A percentile compares a stretch with the other conserved stretches of the same genome.
Conservation (phyloP, 352 stramenopile genomes). For the Blastocystis sp. region DNA sequence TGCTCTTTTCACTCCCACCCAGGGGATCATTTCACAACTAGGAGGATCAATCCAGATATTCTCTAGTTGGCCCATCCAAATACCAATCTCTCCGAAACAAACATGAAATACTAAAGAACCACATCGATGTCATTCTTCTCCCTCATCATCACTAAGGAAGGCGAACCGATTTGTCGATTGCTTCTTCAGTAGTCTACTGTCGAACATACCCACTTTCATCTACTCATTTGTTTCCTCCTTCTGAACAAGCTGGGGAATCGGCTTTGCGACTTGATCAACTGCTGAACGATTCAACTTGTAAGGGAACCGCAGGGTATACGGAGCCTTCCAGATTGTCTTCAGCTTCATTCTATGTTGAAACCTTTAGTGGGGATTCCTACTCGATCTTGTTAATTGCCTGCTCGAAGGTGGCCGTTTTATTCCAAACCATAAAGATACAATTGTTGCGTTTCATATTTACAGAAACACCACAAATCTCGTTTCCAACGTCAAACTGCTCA, state of each 20-base stretch:
- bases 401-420: conserved; percentile 18
- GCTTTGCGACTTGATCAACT: background rate
- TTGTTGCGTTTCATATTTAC: background rate
- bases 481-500: conserved; percentile 33
- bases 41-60: background rate
- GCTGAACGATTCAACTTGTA: conserved; percentile 6
- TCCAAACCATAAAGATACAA: conserved; percentile 42
- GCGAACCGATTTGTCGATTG: conserved; percentile 24
- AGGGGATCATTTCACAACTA: background rate
- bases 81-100: background rate
- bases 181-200: background rate
- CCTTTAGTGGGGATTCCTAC: background rate
- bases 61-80: background rate
- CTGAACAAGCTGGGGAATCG: background rate
- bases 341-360: conserved; percentile 12
- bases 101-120: background rate
- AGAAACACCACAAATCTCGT: conserved; percentile 33
- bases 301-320: background rate
- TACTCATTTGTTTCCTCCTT: background rate
- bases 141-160: conserved; percentile 12
- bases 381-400: conserved; percentile 32
- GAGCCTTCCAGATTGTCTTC: background rate
- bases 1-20: too few species aligned
- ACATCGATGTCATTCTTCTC: background rate
- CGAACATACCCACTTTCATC: background rate